Percentiles rank a stretch among this genome's conserved stretches.
Evolutionary conservation across 2,329 filamentous ascomycete genomes (phyloP).

Genomic region (Apiospora kogelbergensis): DNA sequence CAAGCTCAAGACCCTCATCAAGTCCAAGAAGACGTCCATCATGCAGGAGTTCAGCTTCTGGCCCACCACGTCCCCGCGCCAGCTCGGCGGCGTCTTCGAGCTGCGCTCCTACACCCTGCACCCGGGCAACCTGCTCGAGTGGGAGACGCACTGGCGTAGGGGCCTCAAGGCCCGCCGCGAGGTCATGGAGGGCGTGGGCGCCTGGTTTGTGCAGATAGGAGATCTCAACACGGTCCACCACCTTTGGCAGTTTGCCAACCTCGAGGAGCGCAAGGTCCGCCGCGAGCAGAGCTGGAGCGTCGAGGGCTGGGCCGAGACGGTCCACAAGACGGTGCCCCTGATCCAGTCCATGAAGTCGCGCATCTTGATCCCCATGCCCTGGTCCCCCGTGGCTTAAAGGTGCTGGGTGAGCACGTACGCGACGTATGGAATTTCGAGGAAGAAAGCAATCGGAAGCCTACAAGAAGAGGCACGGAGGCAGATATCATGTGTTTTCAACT

Average conservation of each 20-base stretch:
- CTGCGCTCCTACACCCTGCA: conserved; percentile 95
- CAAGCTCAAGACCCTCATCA: conserved; percentile 84
- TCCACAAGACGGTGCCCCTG: conserved; percentile 96
- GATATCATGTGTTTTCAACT: not conserved
- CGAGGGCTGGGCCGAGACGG: conserved; percentile 94
- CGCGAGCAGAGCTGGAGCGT: conserved; percentile 94
- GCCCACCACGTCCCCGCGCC: conserved; percentile 88
- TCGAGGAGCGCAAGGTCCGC: conserved; percentile 87
- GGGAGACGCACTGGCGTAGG: conserved; percentile 97
- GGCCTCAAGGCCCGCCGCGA: conserved; percentile 88
- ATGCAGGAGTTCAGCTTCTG: conserved; percentile 99
- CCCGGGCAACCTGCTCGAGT: conserved; percentile 93
- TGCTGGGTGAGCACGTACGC: not conserved
- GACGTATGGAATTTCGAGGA: not conserved
- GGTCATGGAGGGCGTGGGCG: conserved; percentile 97
- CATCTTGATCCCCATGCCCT: conserved; percentile 91
- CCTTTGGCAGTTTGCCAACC: conserved; percentile 96
- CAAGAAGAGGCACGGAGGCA: not conserved
- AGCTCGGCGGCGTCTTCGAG: conserved; percentile 92
- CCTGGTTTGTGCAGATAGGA: conserved; percentile 98
- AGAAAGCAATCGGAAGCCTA: not conserved
- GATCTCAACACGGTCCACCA: conserved; percentile 98
- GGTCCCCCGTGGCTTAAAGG: conserved; percentile 82
- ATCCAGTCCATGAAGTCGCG: conserved; percentile 96
- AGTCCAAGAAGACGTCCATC: conserved; percentile 79